phyloP scores from a whole-genome alignment of 257 asterid species.

The Primulina huaijiensis region DNA sequence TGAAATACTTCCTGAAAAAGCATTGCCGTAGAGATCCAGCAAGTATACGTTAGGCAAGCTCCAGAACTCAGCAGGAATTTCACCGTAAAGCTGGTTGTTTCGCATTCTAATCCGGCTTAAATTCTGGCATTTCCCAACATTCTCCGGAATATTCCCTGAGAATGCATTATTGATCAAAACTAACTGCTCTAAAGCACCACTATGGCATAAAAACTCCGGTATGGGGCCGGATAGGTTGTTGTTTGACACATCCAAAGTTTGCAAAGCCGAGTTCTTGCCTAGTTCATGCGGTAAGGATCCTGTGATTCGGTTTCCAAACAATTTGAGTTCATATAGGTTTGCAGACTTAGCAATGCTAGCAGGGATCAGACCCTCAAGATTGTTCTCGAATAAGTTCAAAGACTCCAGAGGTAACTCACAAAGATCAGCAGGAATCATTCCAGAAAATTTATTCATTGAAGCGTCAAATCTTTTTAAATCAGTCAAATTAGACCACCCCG shows the following conservation, averaged over 20 bases:
- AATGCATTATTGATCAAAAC: constrained; percentile 44
- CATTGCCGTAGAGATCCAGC: constrained; percentile 54
- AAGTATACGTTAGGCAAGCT: constrained; percentile 65
- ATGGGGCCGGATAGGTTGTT: constrained; percentile 50
- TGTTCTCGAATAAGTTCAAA: constrained; percentile 52
- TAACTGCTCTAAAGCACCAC: constrained; percentile 47
- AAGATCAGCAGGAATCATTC: constrained; percentile 63
- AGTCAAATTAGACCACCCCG: constrained; percentile 72
- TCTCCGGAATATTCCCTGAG: constrained; percentile 58
- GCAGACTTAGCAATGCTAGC: constrained; percentile 59
- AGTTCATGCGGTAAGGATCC: constrained; percentile 69
- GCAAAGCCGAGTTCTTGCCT: constrained; percentile 62
- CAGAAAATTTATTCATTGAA: constrained; percentile 55
- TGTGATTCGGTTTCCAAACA: constrained; percentile 45
- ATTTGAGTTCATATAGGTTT: constrained; percentile 50
- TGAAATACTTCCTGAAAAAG: constrained; percentile 63
- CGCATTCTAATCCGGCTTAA: constrained; percentile 53
- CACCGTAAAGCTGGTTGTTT: constrained; percentile 49
- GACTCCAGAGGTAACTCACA: constrained; percentile 74
- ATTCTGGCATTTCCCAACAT: constrained; percentile 53
- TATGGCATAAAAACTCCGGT: constrained; percentile 54
- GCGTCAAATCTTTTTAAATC: constrained; percentile 63
- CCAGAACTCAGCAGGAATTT: constrained; percentile 62
- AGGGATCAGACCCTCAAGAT: constrained; percentile 63
- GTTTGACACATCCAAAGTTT: constrained; percentile 47